Evolutionary conservation across 176 grass and related monocot genomes (phyloP), one percentile per base, ranked within the genome.

Genomic region (Carex scoparia): DNA sequence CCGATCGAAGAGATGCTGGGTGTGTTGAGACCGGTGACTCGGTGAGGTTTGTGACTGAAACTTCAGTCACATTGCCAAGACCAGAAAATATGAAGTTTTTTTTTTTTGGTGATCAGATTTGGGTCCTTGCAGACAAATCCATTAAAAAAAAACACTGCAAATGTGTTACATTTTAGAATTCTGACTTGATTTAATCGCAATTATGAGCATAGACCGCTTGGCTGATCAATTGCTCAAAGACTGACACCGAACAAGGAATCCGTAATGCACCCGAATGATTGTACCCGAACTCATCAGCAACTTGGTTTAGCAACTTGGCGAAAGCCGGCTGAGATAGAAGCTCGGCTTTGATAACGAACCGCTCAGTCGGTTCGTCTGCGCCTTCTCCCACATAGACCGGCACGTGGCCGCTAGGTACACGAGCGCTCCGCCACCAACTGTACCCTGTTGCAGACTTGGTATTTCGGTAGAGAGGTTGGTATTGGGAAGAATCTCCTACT

Each of bases 201-300:
- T 6, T 79, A 58, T 79, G 56, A 59, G 18, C 42, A 12, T 83
- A 35, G 2, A 7, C 63, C 1, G 61, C 81, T 30, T 44, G 63
- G 27, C 63, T n/a, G 19, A 69, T 83, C 11, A 83, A 83, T 31
- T 83, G 81, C 49, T 83, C 61, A 91, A 98, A 98, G 84, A 89
- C 82, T 54, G 80, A 71, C 31, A 93, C 85, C 51, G 95, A 69
- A 82, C 95, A 98, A 28, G 95, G 95, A 86, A 98, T 95, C 31
- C 95, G 92, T 66, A 98, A 91, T 44, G 91, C 95, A 77, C 95
- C 95, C 0, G 87, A 84, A 80, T 93, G 92, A 23, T 84, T 90
- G 85, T 98, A 98, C 4, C 95, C 95, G 88, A 94, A 98, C 91
- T 98, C 95, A 87, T 94, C 89, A 1, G 93, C 95, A 81, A 92